Evolutionary conservation across 1,284 basidiomycete genomes (phyloP).

Genomic region (Schizophyllum amplum): DNA sequence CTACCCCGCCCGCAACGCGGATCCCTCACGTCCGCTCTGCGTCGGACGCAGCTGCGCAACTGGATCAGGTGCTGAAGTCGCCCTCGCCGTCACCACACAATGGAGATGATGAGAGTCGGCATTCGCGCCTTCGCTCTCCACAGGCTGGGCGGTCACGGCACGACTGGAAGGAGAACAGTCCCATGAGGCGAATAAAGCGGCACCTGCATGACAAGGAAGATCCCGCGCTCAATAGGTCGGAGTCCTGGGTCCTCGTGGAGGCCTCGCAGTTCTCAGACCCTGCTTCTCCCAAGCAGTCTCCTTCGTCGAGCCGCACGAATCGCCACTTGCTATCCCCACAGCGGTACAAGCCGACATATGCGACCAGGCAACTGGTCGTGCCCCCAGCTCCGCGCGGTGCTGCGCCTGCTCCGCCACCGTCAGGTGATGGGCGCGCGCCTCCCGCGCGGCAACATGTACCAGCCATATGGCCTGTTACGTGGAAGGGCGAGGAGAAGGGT

Average conservation of each 20-base stretch:
- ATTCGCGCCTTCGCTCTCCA: constrained; percentile 8
- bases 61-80: constrained; percentile 23
- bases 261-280: constrained; percentile 15
- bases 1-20: constrained; percentile 22
- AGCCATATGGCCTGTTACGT: constrained; percentile 36
- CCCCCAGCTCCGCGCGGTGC: constrained; percentile 30
- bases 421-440: constrained; percentile 14
- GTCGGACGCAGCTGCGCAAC: constrained; percentile 44
- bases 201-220: constrained; percentile 19
- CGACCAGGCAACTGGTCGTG: constrained; percentile 25
- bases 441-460: constrained; percentile 31
- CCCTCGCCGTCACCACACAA: too few species aligned
- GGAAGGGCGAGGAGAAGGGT: constrained; percentile 35
- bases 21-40: constrained; percentile 34
- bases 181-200: constrained; percentile 18
- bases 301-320: constrained; percentile 14
- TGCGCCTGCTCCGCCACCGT: constrained; percentile 24
- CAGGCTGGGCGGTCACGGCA: constrained; percentile 1
- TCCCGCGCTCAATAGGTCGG: constrained; percentile 17
- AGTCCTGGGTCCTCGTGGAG: constrained; percentile 36
- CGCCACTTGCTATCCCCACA: constrained; percentile 23
- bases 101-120: constrained; percentile 16
- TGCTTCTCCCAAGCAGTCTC: constrained; percentile 7
- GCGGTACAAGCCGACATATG: constrained; percentile 22
- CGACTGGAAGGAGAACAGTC: constrained; percentile 11